phyloP scores from a whole-genome alignment of 2,329 filamentous ascomycete species.

The Scedosporium boydii region DNA sequence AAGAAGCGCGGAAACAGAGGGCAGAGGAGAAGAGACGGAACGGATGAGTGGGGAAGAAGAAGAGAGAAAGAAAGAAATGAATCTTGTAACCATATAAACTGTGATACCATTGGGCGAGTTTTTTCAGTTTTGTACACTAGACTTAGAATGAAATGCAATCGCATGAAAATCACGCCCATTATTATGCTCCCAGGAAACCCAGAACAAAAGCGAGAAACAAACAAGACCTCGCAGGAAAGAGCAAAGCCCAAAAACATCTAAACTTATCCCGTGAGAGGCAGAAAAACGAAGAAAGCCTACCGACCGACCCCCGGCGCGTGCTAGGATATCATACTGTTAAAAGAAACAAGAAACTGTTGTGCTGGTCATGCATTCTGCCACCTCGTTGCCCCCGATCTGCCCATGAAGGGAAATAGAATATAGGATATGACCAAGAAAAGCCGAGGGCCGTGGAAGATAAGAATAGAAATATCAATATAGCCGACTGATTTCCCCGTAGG shows the following conservation, averaged over 20 bases:
- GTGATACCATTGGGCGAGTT: not conserved
- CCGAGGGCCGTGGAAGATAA: not conserved
- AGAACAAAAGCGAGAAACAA: not conserved
- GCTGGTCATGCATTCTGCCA: not conserved
- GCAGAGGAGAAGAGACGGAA: conserved; percentile 6
- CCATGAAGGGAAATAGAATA: not conserved
- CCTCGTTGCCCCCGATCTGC: not conserved
- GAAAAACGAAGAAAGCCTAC: conserved; percentile 3
- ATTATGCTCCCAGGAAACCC: not conserved
- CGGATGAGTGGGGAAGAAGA: not conserved
- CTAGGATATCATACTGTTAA: not conserved
- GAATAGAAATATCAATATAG: conserved; percentile 3
- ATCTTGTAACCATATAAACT: not conserved
- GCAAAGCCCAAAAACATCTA: not conserved
- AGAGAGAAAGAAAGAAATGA: too few species aligned
- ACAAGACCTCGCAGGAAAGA: not conserved
- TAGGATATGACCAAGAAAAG: not conserved
- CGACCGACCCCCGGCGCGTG: conserved; percentile 1
- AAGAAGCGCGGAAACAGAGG: conserved; percentile 41
- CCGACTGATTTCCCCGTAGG: not conserved
- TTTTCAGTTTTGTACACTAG: not conserved
- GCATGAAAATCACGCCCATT: not conserved
- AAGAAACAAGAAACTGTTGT: conserved; percentile 10
- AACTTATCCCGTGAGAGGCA: conserved; percentile 3
- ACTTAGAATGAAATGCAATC: not conserved